Base-by-base conservation (phyloP, 169 alveolate species). In the Plasmodium billcollinsi region DNA sequence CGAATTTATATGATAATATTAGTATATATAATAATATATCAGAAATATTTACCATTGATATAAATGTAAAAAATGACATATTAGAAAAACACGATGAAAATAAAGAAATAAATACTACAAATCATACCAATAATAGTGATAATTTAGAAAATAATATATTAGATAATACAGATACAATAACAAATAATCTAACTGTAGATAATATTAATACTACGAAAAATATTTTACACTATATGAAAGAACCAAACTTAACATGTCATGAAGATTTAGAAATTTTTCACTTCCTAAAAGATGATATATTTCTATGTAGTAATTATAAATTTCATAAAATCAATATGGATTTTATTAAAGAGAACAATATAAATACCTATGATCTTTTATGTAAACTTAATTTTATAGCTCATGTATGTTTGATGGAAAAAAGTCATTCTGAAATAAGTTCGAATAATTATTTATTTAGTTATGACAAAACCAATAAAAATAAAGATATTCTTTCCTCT, bases 261-360 rank as follows among this genome's bases (percentile, higher is more conserved):
- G 80, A 78, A 18, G 61, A 78, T 24, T 78, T 78, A 78, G 62
- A 63, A 66, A 65, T 78, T 49, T 78, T 78, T 59, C 67, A 78
- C 9, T 78, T 78, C 54, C 65, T 78, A 66, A 78, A 78, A 47
- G 89, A 78, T 39, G 89, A 78, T 33, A 83, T 83, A 20, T 83
- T 83, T 69, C 59, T 83, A 62, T 83, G 91, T 26, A 49, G 49
- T 18, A 45, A 72, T 8, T 70, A 83, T 18, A 67, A 83, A 39
- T 83, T 83, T 83, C 9, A 29, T 33, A 69, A 33, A 69, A 21
- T 83, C 24, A 69, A 83, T 54, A 73, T 33, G 24, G 91, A 83
- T 49, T 83, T 54, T 61, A 61, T 83, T 12, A 83, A 83, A 56
- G 74, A 69, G 20, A 69, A 29, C 29, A 63, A 83, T 43, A 69